phyloP scores from a whole-genome alignment of 768 basidiomycete genomes.

The Phylloporus arenicola region DNA sequence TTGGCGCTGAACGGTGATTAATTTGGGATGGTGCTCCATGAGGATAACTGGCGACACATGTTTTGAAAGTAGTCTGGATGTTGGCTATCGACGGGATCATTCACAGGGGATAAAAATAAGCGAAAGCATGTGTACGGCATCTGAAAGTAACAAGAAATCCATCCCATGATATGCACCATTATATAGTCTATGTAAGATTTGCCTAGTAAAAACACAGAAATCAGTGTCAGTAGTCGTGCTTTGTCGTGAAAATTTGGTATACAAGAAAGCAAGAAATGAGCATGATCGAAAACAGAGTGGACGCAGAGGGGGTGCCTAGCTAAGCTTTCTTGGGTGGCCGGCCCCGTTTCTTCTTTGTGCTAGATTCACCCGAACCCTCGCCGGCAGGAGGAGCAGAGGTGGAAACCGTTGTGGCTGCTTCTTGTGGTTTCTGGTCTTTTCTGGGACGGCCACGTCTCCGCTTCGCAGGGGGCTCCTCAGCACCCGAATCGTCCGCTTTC shows the following conservation, averaged over 20 bases:
- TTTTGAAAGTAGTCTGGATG: slow-evolving; percentile 17
- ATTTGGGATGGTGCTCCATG: slow-evolving; percentile 28
- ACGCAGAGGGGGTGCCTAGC: slow-evolving; percentile 5
- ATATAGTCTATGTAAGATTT: slow-evolving; percentile 33
- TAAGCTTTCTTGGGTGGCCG: slow-evolving; percentile 52
- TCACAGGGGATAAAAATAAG: slow-evolving; percentile 34
- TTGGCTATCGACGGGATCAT: slow-evolving; percentile 14
- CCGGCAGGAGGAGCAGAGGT: slow-evolving; percentile 25
- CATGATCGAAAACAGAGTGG: slow-evolving; percentile 21
- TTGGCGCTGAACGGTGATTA: slow-evolving; percentile 31
- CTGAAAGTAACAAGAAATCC: slow-evolving; percentile 19
- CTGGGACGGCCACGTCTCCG: slow-evolving; percentile 72
- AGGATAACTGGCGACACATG: slow-evolving; percentile 27
- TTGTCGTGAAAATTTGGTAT: slow-evolving; percentile 31
- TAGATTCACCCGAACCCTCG: slow-evolving; percentile 43
- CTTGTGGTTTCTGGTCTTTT: slow-evolving; percentile 50
- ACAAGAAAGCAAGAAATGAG: slow-evolving; percentile 33
- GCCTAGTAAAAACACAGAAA: slow-evolving; percentile 32
- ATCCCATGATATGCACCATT: slow-evolving; percentile 25
- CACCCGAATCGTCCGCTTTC: slow-evolving; percentile 42
- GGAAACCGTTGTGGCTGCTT: slow-evolving; percentile 34
- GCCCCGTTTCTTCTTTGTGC: slow-evolving; percentile 64
- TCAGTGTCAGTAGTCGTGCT: slow-evolving; percentile 33
- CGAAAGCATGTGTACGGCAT: slow-evolving; percentile 16
- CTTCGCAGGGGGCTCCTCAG: slow-evolving; percentile 51